These are phyloP conservation scores for Phyllostachys edulis DNA, from an alignment of 176 grass and related monocot genomes.

Conservation along the genomic window DNA sequence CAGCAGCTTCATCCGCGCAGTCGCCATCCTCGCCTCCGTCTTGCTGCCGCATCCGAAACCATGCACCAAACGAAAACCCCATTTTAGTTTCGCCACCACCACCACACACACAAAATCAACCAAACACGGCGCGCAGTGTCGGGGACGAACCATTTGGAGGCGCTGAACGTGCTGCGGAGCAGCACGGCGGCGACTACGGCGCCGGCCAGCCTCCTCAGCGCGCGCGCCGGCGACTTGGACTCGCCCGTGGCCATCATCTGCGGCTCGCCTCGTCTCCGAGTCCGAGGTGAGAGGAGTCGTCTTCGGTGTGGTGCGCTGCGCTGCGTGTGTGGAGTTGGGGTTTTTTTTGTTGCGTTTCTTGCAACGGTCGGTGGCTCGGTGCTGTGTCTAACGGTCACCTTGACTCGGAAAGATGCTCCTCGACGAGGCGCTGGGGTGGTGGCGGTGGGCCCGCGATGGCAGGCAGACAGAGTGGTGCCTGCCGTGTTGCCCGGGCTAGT, in stretches of 20 bases:
- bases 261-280: not conserved
- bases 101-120: not conserved
- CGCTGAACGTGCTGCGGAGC: constrained; percentile 66
- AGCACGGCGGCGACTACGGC: constrained; percentile 46
- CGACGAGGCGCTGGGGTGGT: constrained; percentile 1
- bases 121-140: not conserved
- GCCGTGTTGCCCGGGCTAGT: not conserved
- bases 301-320: not conserved
- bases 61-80: not conserved
- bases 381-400: constrained; percentile 49
- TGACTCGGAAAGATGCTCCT: constrained; percentile 40
- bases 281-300: not conserved
- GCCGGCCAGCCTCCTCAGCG: constrained; percentile 38
- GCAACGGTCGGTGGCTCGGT: constrained; percentile 2
- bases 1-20: constrained; percentile 86
- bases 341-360: constrained; percentile 4
- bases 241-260: constrained; percentile 37
- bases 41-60: constrained; percentile 45
- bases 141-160: constrained; percentile 63
- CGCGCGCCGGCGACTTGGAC: constrained; percentile 38
- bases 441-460: not conserved
- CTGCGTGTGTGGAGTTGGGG: not conserved
- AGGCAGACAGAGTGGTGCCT: not conserved
- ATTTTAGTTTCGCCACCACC: not conserved
- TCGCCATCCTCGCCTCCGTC: constrained; percentile 85